phyloP scores from a whole-genome alignment of 1,284 basidiomycete genomes.

The Pseudozyma sp. region DNA sequence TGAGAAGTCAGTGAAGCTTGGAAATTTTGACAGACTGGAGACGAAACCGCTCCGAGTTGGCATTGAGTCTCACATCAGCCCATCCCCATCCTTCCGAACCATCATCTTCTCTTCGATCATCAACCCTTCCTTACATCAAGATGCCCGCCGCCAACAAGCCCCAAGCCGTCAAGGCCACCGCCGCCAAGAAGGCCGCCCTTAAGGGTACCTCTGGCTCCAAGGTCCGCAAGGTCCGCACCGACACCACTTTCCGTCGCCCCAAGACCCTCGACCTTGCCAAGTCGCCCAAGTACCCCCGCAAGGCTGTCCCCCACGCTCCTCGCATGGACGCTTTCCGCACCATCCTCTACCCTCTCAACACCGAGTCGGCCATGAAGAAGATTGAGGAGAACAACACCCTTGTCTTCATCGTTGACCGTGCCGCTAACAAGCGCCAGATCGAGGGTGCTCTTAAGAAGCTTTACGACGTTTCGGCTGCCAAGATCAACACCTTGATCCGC shows the following conservation, averaged over 20 bases:
- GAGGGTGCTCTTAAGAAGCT: conserved; percentile 99
- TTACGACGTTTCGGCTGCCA: conserved; percentile 94
- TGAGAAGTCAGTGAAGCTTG: no score
- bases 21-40: not conserved
- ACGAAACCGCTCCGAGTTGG: not conserved
- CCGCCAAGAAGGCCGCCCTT: conserved; percentile 95
- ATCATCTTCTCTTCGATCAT: conserved; percentile 11
- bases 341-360: conserved; percentile 80
- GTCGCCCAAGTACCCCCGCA: conserved; percentile 91
- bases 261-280: conserved; percentile 90
- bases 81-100: conserved; percentile 12
- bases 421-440: conserved; percentile 93
- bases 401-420: conserved; percentile 95
- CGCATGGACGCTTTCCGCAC: conserved; percentile 97
- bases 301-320: conserved; percentile 91
- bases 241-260: conserved; percentile 94
- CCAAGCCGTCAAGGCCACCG: conserved; percentile 79
- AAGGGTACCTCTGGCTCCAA: conserved; percentile 84
- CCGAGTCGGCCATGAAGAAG: conserved; percentile 78
- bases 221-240: conserved; percentile 84
- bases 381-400: conserved; percentile 99
- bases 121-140: conserved; percentile 16
- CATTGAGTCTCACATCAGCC: not conserved
- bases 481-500: conserved; percentile 98
- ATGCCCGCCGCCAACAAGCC: conserved; percentile 43